Evolutionary conservation across 805 yeast genomes (phyloP).

Genomic region (Starmerella bacillaris): DNA sequence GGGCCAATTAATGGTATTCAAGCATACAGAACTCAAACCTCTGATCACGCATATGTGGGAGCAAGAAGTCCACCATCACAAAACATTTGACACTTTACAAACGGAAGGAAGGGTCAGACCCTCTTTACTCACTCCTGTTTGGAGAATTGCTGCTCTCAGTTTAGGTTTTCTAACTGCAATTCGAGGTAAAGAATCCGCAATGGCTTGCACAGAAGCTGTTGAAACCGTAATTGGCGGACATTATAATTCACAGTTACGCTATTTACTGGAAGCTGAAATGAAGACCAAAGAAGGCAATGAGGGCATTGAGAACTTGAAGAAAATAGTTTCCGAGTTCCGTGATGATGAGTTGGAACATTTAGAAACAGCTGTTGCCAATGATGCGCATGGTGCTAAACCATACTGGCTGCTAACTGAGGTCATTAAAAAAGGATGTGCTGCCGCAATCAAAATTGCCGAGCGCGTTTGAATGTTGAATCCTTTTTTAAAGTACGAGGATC

Average conservation of each 20-base stretch:
- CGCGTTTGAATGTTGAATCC: conserved; percentile 40
- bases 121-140: conserved; percentile 72
- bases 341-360: conserved; percentile 92
- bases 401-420: conserved; percentile 76
- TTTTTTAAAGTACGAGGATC: no score
- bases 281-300: conserved; percentile 41
- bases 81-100: conserved; percentile 67
- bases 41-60: conserved; percentile 93
- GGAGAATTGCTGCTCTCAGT: conserved; percentile 81
- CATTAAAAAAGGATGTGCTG: conserved; percentile 63
- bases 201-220: conserved; percentile 98
- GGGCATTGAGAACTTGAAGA: conserved; percentile 42
- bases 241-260: conserved; percentile 75
- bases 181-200: conserved; percentile 85
- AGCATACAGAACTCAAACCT: conserved; percentile 53
- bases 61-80: conserved; percentile 81
- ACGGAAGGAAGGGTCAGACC: conserved; percentile 70
- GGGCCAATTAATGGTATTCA: conserved; percentile 70
- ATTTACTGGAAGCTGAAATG: conserved; percentile 48
- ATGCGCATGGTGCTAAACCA: conserved; percentile 84
- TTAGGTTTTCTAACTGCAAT: conserved; percentile 78
- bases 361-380: conserved; percentile 81
- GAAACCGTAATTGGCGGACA: conserved; percentile 96
- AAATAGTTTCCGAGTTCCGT: conserved; percentile 54
- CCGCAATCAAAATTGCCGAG: conserved; percentile 87